Evolutionary conservation across 495 filamentous ascomycete genomes (phyloP).

Genomic region (Hypoxylon lenormandii): DNA sequence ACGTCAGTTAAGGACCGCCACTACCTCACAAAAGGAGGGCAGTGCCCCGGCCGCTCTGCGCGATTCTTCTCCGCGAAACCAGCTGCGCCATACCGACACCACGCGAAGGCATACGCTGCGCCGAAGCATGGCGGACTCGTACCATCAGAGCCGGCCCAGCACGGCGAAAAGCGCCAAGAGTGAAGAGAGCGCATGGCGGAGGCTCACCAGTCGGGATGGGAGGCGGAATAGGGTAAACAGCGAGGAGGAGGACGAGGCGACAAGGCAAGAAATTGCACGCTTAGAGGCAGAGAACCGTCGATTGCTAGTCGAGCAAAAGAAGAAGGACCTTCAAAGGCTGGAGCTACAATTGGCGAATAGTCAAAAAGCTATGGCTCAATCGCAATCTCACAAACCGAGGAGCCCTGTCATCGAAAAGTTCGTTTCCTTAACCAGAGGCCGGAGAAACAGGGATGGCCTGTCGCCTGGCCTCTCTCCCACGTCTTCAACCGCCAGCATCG

Average conservation of each 20-base stretch:
- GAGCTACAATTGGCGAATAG: constrained; percentile 57
- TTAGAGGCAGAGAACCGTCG: constrained; percentile 57
- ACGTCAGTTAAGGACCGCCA: constrained; percentile 37
- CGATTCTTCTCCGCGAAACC: constrained; percentile 37
- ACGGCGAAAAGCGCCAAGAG: constrained; percentile 41
- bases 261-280: constrained; percentile 44
- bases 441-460: constrained; percentile 49
- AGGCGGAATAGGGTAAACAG: constrained; percentile 37
- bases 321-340: constrained; percentile 60
- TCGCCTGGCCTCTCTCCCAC: constrained; percentile 48
- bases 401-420: constrained; percentile 58
- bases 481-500: constrained; percentile 43
- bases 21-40: constrained; percentile 41
- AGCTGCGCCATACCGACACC: constrained; percentile 41
- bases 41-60: constrained; percentile 21
- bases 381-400: constrained; percentile 46
- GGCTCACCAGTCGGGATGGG: constrained; percentile 40
- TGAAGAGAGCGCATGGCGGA: constrained; percentile 41
- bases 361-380: constrained; percentile 18
- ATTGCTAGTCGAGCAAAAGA: constrained; percentile 60
- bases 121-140: constrained; percentile 39
- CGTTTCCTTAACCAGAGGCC: constrained; percentile 51
- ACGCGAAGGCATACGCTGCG: constrained; percentile 33
- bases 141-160: constrained; percentile 40
- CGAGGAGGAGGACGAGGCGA: constrained; percentile 33